Conservation (phyloP, 78 protist genomes). For the Dictyostelium purpureum region DNA sequence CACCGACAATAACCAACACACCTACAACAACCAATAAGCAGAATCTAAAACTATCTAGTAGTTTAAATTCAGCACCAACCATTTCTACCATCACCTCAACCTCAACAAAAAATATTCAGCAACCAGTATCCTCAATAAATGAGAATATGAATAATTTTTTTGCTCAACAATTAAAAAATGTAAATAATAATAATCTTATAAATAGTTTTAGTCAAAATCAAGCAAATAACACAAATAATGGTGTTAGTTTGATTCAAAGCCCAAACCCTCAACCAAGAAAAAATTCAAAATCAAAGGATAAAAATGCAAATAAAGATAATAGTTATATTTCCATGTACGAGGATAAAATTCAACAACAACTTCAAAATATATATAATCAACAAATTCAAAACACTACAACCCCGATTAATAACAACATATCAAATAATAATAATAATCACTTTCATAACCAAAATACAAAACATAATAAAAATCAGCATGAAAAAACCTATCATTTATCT, state of each 20-base stretch:
- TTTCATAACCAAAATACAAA: too few species aligned
- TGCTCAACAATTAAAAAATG: not conserved
- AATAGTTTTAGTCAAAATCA: too few species aligned
- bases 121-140: not conserved
- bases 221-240: too few species aligned
- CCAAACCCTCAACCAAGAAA: not conserved
- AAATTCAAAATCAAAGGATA: not conserved
- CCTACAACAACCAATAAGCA: not conserved
- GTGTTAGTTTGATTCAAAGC: too few species aligned
- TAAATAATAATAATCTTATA: not conserved
- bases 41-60: not conserved
- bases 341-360: constrained; percentile 11
- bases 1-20: not conserved
- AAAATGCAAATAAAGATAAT: not conserved
- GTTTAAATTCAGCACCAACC: not conserved
- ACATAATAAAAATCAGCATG: too few species aligned
- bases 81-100: not conserved
- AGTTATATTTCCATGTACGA: not conserved
- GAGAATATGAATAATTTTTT: too few species aligned
- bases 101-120: not conserved
- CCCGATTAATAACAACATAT: too few species aligned
- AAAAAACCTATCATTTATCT: too few species aligned
- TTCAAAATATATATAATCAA: constrained; percentile 1
- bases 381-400: too few species aligned
- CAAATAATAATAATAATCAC: too few species aligned